phyloP scores from a whole-genome alignment of 768 basidiomycete species.

The Termitomyces sp. region DNA sequence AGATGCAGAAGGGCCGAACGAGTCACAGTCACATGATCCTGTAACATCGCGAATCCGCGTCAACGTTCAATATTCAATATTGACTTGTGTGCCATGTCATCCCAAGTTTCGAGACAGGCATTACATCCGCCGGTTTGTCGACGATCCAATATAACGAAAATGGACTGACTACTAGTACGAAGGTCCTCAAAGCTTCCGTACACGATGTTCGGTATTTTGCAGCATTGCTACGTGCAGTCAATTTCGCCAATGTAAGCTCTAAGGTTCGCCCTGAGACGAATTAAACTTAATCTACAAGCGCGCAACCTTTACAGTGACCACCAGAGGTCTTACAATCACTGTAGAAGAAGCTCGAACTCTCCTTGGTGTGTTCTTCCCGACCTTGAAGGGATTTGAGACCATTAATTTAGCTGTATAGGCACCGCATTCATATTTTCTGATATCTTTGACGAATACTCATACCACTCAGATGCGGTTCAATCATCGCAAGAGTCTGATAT shows the following conservation, averaged over 20 bases:
- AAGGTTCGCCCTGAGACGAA: not conserved
- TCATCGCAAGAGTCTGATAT: conserved; percentile 23
- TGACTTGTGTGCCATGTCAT: not conserved
- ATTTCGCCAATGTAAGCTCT: conserved; percentile 65
- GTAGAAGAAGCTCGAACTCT: conserved; percentile 85
- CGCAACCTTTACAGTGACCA: conserved; percentile 68
- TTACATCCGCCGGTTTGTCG: not conserved
- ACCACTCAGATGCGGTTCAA: conserved; percentile 34
- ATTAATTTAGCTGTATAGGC: conserved; percentile 37
- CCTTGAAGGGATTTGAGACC: not conserved
- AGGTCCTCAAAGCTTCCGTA: conserved; percentile 64
- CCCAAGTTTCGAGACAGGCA: not conserved
- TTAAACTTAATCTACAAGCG: conserved; percentile 34
- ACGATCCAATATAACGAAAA: not conserved
- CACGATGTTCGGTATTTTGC: conserved; percentile 82
- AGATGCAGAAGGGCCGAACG: too few species aligned
- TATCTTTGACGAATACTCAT: conserved; percentile 78
- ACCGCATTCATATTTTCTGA: conserved; percentile 76
- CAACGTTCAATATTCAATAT: not conserved
- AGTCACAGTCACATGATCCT: not conserved
- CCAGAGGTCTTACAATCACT: conserved; percentile 65
- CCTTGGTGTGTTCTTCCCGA: conserved; percentile 41
- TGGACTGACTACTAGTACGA: not conserved
- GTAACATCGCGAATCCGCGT: not conserved
- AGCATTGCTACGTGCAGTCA: conserved; percentile 74